Percentiles rank a stretch among this genome's conserved stretches.
phyloP scores from a whole-genome alignment of 495 filamentous ascomycete genomes.

The Hapsidospora chrysogenum region DNA sequence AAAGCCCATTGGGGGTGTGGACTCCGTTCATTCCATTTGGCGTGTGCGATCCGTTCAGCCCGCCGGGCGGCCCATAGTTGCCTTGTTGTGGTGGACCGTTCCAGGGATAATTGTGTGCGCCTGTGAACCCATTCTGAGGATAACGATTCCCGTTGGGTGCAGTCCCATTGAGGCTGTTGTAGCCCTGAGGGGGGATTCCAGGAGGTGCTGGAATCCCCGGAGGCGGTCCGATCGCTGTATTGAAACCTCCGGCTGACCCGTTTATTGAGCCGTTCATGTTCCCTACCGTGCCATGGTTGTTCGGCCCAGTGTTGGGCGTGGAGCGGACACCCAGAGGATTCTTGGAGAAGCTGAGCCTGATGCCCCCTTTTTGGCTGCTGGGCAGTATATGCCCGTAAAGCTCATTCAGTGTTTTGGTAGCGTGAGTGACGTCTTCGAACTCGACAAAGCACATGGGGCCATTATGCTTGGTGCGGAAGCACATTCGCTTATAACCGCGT shows the following conservation, averaged over 20 bases:
- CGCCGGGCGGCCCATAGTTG: too few relatives aligned
- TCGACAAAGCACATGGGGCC: conserved; percentile 99
- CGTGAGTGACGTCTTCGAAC: conserved; percentile 88
- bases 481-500: conserved; percentile 89
- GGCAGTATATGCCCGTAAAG: conserved; percentile 78
- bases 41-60: too few relatives aligned
- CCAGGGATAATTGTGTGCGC: too few relatives aligned
- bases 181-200: too few relatives aligned
- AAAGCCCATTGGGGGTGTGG: too few relatives aligned
- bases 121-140: too few relatives aligned
- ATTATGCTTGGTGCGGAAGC: conserved; percentile 95
- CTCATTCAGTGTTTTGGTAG: conserved; percentile 83
- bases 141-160: too few relatives aligned
- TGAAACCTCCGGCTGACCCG: conserved; percentile 38
- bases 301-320: conserved; percentile 35
- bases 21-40: too few relatives aligned
- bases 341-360: conserved; percentile 96
- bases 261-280: conserved; percentile 24
- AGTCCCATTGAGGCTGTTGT: too few relatives aligned
- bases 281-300: conserved; percentile 26
- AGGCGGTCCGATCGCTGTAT: conserved; percentile 56
- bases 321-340: conserved; percentile 89
- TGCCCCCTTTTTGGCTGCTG: conserved; percentile 91
- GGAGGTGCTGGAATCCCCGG: conserved; percentile 57
- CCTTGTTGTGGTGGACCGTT: too few relatives aligned